Conservation (phyloP, 2,329 filamentous ascomycete genomes). For the Didymella lethalis region DNA sequence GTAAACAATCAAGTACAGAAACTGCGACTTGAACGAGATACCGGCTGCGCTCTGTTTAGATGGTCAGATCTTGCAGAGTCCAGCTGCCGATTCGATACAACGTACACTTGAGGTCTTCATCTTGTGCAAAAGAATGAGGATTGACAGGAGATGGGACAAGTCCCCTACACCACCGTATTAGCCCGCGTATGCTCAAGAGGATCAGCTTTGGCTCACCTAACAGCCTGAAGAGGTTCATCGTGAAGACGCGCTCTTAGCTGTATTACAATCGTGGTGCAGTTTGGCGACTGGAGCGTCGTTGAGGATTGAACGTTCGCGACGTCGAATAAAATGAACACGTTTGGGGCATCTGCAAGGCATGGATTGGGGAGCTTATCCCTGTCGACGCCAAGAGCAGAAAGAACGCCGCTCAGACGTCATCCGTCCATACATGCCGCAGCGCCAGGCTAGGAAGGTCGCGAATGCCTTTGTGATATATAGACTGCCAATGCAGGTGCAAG, state of each 20-base stretch:
- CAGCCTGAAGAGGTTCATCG: constrained; percentile 75
- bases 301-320: constrained; percentile 20
- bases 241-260: constrained; percentile 43
- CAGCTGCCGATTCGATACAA: constrained; percentile 10
- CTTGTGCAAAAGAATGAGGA: constrained; percentile 94
- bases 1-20: constrained; percentile 92
- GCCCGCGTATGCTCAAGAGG: constrained; percentile 27
- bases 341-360: constrained; percentile 40
- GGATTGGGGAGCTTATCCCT: constrained; percentile 41
- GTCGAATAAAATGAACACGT: constrained; percentile 50
- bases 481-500: neutral
- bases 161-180: constrained; percentile 68
- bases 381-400: constrained; percentile 28
- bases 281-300: constrained; percentile 26
- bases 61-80: constrained; percentile 5
- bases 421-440: constrained; percentile 13
- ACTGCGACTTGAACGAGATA: constrained; percentile 99
- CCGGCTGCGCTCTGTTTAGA: constrained; percentile 79
- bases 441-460: constrained; percentile 2
- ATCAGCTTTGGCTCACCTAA: constrained; percentile 60
- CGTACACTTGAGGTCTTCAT: constrained; percentile 87
- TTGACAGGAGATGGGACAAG: constrained; percentile 92
- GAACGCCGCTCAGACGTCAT: constrained; percentile 27
- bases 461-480: neutral
- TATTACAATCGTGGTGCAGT: constrained; percentile 27